Conservation (phyloP, 2,329 filamentous ascomycete species). For the Ceratocystis lukuohia region DNA sequence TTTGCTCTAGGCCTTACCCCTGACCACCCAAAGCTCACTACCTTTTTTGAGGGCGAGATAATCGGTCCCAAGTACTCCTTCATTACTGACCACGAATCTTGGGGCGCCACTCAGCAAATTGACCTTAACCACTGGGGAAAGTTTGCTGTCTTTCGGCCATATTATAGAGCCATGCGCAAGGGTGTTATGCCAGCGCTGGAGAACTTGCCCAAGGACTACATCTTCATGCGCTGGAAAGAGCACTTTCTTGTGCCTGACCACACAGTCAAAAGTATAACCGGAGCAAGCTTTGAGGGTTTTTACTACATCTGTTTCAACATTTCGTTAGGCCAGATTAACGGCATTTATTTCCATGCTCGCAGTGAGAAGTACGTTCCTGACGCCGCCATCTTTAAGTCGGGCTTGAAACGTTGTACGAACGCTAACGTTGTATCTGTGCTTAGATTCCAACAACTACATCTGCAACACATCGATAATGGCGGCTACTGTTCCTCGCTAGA, state of each 20-base stretch:
- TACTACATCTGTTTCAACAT: slow-evolving; percentile 99
- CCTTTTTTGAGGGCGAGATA: slow-evolving; percentile 96
- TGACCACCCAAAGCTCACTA: slow-evolving; percentile 93
- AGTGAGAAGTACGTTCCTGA: slow-evolving; percentile 73
- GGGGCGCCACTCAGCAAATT: slow-evolving; percentile 84
- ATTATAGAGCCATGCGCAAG: slow-evolving; percentile 45
- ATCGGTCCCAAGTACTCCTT: slow-evolving; percentile 95
- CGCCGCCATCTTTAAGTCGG: too few species aligned
- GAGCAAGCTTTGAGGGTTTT: slow-evolving; percentile 94
- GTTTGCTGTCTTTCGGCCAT: slow-evolving; percentile 73
- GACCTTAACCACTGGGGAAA: slow-evolving; percentile 89
- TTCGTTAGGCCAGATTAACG: slow-evolving; percentile 67
- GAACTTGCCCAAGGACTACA: slow-evolving; percentile 65
- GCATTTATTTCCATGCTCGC: slow-evolving; percentile 96
- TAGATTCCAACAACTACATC: slow-evolving; percentile 83
- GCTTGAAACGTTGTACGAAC: neutral
- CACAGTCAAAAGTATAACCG: slow-evolving; percentile 75
- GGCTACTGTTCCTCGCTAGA: slow-evolving; percentile 80
- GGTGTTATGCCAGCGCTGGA: slow-evolving; percentile 49
- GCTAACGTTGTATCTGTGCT: slow-evolving; percentile 2
- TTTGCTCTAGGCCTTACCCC: slow-evolving; percentile 62
- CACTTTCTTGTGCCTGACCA: slow-evolving; percentile 95
- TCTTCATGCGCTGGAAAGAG: slow-evolving; percentile 99
- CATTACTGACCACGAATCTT: slow-evolving; percentile 72
- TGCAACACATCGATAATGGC: slow-evolving; percentile 73